Base-by-base conservation (phyloP, 2,329 filamentous ascomycete genomes). In the Metarhizium robertsii region DNA sequence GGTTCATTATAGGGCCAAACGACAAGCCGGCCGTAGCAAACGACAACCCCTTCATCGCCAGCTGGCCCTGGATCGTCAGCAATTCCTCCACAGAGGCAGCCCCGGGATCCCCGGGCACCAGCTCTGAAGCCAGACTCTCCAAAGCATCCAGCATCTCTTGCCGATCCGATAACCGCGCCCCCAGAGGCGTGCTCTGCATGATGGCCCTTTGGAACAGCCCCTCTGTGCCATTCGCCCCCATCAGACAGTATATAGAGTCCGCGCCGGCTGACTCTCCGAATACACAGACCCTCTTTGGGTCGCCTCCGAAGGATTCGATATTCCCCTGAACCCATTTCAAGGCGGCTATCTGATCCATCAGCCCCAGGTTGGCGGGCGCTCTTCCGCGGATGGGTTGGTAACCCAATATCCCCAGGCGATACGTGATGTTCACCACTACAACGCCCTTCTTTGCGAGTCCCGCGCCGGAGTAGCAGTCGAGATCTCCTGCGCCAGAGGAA, bases 301-400 rank as follows among this genome's bases (percentile, higher is more conserved):
- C 83, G 2, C 85, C 85, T 2, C 85, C 85, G 64, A 88, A 88
- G 0, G 75, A 70, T 0, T 71, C 76, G 56, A 87, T 84, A 60
- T 87, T 84, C 57, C 84, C 79, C 3, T 79, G 76, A 0, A 84
- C 73, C 84, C 84, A 87, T 57, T 84, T 61, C 30, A 87, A 66
- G 0, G 76, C 82, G 2, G 81, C 67, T 25, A 80, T 71, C 62
- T 86, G 83, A 59, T 87, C 84, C 0, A 79, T 69, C 3, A 85
- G 69, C 2, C 83, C 83, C 3, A 85, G 66, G 58, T 86, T 87
- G 1, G 78, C 65, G 0, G 54, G 54, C 13, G 56, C 52, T 5
- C 40, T 8, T 4, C 46, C 53, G 6, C 53, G 18, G 10, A 60
- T 73, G 65, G 14, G 54, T 42, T 59, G 60, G 20, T 57, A 61